A percentile compares a stretch with the other conserved stretches of the same genome.
These are phyloP conservation scores for Falciphora oryzae DNA, from an alignment of 2,329 filamentous ascomycete genomes.

Conservation along the genomic window DNA sequence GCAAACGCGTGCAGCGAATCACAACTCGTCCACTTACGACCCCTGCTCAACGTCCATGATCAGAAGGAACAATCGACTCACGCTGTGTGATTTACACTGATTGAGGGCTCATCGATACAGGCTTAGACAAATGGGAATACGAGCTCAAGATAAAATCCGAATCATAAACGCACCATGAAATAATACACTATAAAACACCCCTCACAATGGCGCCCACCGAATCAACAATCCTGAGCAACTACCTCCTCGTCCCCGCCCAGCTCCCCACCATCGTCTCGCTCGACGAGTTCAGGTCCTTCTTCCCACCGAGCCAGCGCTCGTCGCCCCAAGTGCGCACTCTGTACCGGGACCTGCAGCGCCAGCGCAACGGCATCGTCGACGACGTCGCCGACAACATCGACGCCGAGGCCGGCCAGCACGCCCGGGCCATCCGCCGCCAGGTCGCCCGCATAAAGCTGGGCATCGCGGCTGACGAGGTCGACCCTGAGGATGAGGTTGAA, in stretches of 20 bases:
- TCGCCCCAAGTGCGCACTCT: constrained; percentile 64
- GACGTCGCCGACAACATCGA: constrained; percentile 59
- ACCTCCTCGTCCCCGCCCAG: constrained; percentile 70
- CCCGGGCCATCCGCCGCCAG: constrained; percentile 51
- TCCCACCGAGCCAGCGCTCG: constrained; percentile 60
- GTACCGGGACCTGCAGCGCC: constrained; percentile 73
- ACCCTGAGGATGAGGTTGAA: constrained; percentile 60
- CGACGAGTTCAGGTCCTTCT: constrained; percentile 69
- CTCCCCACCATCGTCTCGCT: constrained; percentile 69
- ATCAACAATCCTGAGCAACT: constrained; percentile 67
- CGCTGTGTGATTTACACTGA: neutral
- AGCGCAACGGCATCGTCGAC: constrained; percentile 65
- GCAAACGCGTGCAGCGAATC: neutral
- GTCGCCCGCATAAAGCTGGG: constrained; percentile 48
- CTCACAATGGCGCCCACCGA: constrained; percentile 66
- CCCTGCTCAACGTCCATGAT: neutral
- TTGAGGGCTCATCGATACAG: neutral
- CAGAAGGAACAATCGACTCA: neutral
- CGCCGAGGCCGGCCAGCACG: constrained; percentile 52
- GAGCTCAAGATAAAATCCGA: neutral
- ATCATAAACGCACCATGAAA: neutral
- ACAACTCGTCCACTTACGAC: neutral
- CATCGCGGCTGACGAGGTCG: constrained; percentile 48
- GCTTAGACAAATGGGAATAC: too few relatives aligned
- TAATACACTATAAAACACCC: neutral